Conservation (phyloP, 176 grass and related monocot genomes). For the Triticum monococcum region DNA sequence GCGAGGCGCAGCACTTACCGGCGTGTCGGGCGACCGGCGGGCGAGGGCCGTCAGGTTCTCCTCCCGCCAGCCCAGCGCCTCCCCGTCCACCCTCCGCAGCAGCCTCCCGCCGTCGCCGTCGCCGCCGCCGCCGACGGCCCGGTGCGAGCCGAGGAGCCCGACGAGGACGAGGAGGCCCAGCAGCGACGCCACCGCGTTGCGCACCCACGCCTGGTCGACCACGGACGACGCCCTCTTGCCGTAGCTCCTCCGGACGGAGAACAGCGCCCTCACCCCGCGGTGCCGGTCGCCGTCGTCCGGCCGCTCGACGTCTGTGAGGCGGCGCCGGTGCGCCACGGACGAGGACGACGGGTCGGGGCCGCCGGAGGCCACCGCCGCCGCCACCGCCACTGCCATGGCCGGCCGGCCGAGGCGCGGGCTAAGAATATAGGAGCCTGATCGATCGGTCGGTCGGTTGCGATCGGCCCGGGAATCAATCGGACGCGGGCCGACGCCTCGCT, state of each 20-base stretch:
- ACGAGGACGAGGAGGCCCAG: slow-evolving; percentile 30
- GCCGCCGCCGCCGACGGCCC: not conserved
- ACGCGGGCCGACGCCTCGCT: not conserved
- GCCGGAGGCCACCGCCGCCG: not conserved
- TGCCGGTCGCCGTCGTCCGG: not conserved
- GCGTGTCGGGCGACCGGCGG: slow-evolving; percentile 18
- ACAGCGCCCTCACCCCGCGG: slow-evolving; percentile 22
- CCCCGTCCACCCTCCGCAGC: slow-evolving; percentile 31
- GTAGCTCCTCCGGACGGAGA: slow-evolving; percentile 10
- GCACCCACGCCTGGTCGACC: slow-evolving; percentile 37
- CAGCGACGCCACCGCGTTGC: slow-evolving; percentile 41
- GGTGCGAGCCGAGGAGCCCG: slow-evolving; percentile 33
- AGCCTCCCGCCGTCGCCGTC: not conserved
- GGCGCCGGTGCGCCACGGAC: slow-evolving; percentile 35
- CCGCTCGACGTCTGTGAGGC: slow-evolving; percentile 40
- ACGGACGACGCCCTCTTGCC: slow-evolving; percentile 23
- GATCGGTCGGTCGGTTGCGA: not conserved
- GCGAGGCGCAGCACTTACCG: slow-evolving; percentile 35
- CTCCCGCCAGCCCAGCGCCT: slow-evolving; percentile 21
- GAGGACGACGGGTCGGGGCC: not conserved
- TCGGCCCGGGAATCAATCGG: not conserved
- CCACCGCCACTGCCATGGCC: slow-evolving; percentile 20
- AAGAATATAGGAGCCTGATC: not conserved
- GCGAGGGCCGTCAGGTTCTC: slow-evolving; percentile 35
- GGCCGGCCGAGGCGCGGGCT: not conserved